Evolutionary conservation across 139 green algal species (phyloP), one percentile per base, ranked within the genome.

Genomic region (Chlorella sp.): DNA sequence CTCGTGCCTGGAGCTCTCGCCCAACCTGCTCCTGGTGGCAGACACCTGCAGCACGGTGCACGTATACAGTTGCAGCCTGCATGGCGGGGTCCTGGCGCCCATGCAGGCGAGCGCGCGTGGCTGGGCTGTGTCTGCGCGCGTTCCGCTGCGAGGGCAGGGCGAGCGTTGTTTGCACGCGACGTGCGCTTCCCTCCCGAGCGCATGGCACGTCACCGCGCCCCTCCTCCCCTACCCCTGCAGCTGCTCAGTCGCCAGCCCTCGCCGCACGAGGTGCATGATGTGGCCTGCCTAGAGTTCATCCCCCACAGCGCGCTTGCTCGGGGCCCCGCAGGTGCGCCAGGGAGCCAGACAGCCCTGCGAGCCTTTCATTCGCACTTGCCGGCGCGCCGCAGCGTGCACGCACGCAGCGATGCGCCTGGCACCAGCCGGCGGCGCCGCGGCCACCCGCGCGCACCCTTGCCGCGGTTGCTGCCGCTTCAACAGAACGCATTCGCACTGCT

Each of bases 31-130:
- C 25, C 42, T 77, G 42, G 41, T 60, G 8, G 71, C 71, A 0
- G 71, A 77, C 56, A 50, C 60, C 8, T 58, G 71, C 1, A 42
- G 58, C 42, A 53, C 58, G 41, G 9, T 77, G 70, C 70, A 77
- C 40, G n/a, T 77, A 3, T 60, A 53, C 27, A 42, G 14, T 2
- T 40, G 33, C 15, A 9, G 15, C 17, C 56, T 77, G 56, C 56
- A 61, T 21, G 31, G 15, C 5, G 71, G 71, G 0, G 7, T n/a
- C 17, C 58, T 77, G 35, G 41, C 29, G n/a, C 19, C 14, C 7
- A 41, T 66, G 42, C 33, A 21, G 6, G 59, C 42, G 71, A 77
- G 33, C 56, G 58, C 0, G 56, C 71, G 19, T 62, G 56, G 31
- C 41, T 77, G 71, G 35, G n/a, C n/a, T n/a, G n/a, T n/a, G n/a